Evolutionary conservation across 1,284 basidiomycete species (phyloP), one percentile per base, ranked within the genome.

Genomic region (Hemileia vastatrix): DNA sequence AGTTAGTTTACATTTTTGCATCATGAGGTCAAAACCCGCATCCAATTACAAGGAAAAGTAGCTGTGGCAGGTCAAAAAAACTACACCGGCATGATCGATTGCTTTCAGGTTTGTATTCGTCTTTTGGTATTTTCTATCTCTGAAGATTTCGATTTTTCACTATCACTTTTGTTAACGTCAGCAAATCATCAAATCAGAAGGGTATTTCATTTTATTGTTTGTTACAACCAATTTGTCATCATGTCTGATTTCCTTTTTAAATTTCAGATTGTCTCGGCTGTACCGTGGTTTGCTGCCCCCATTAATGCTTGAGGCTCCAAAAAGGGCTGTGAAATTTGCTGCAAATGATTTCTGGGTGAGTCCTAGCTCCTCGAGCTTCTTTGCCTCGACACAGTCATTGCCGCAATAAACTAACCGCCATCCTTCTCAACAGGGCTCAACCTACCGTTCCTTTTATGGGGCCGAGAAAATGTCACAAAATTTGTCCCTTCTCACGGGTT

Each of bases 281-380:
- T 98, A 98, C 79, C 83, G 93, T 78, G 94, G 94, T 67, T 84
- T 99, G 64, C 84, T 92, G 19, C 90, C 95, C 5, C 95, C 95
- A 19, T 78, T 99, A 24, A 83, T 97, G 74, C 80, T 98, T 60
- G 94, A 99, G 78, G 95, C 95, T 21, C 95, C 94, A 3, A 99
- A 99, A 80, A 85, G 94, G 78, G 94, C 94, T 18, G 87, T 93
- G 65, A 99, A 99, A 82, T 99, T 79, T 64, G 87, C 87, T 6
- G 81, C 88, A 3, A 90, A 91, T 79, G 92, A 93, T 72, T 93
- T 88, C 75, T 98, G 95, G 95, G 93, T 62, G 33, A 47, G 15
- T 50, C 4, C 5, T 9, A 1, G 5, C 49, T 1, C 24, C 27
- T 1, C 48, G 9, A 18, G 43, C n/a, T 51, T 36, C 23, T 8